Percentiles rank a stretch among this genome's conserved stretches.
These are phyloP conservation scores for Ascochyta pisi DNA, from an alignment of 2,329 filamentous ascomycete genomes.

Conservation along the genomic window DNA sequence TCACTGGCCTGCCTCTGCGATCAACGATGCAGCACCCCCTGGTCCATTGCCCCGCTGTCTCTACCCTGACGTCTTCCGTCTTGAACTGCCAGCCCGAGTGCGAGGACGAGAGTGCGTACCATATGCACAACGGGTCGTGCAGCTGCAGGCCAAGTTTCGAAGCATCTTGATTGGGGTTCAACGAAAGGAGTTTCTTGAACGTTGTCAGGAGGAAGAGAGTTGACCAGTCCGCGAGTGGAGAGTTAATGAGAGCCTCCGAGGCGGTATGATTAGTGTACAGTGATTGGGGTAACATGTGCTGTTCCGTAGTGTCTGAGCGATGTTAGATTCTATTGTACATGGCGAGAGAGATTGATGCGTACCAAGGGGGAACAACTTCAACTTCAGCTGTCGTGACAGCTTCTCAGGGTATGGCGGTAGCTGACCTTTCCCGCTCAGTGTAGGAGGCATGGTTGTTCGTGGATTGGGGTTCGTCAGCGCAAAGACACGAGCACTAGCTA, in stretches of 20 bases:
- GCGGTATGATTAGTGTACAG: constrained; percentile 44
- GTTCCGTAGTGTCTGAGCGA: constrained; percentile 53
- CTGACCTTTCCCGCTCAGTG: constrained; percentile 53
- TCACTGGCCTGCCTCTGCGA: constrained; percentile 66
- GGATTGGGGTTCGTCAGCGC: constrained; percentile 65
- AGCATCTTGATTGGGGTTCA: constrained; percentile 46
- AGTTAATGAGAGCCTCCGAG: constrained; percentile 36
- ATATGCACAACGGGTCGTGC: constrained; percentile 55
- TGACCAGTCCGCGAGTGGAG: constrained; percentile 56
- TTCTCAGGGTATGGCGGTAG: constrained; percentile 51
- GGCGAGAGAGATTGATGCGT: not conserved
- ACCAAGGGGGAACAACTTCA: constrained; percentile 58
- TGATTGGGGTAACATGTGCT: constrained; percentile 52
- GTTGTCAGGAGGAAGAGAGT: constrained; percentile 55
- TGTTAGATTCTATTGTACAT: constrained; percentile 9
- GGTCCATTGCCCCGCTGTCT: constrained; percentile 94
- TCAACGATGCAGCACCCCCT: constrained; percentile 89
- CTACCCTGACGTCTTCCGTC: constrained; percentile 81
- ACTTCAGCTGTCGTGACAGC: constrained; percentile 51
- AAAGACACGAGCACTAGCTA: constrained; percentile 57
- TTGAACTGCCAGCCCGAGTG: constrained; percentile 46
- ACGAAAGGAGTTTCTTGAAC: constrained; percentile 53
- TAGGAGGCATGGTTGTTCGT: constrained; percentile 77
- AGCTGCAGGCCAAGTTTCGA: constrained; percentile 51
- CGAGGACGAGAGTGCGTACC: constrained; percentile 40